Conservation (phyloP, 192 early-diverging fungal genomes). For the Lunasporangiospora selenospora region DNA sequence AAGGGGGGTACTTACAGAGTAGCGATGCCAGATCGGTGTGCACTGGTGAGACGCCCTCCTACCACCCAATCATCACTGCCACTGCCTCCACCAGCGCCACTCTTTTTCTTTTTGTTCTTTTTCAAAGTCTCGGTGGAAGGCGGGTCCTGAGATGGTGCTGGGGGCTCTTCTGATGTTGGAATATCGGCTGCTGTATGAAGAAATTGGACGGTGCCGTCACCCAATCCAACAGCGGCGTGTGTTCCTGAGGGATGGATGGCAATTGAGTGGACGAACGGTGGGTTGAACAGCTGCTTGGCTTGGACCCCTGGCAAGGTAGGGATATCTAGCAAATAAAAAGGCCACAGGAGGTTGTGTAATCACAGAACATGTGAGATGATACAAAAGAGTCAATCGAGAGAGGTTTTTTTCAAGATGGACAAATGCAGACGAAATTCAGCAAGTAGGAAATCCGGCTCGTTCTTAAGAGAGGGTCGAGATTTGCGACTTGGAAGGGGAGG, state of each 20-base stretch:
- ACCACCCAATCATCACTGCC: conserved; percentile 27
- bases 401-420: not conserved
- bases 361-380: not conserved
- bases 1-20: conserved; percentile 23
- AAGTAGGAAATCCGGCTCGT: too few species aligned
- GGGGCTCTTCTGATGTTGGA: conserved; percentile 7
- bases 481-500: too few species aligned
- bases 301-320: conserved; percentile 17
- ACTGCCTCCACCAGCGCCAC: not conserved
- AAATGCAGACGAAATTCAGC: too few species aligned
- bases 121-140: not conserved
- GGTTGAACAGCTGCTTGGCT: conserved; percentile 57
- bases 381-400: not conserved
- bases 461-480: too few species aligned
- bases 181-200: conserved; percentile 30
- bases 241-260: conserved; percentile 45
- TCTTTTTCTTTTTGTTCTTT: conserved; percentile 32
- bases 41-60: conserved; percentile 21
- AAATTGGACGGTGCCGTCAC: conserved; percentile 54
- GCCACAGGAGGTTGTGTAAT: not conserved
- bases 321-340: conserved; percentile 9
- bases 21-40: conserved; percentile 26
- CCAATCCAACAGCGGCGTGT: conserved; percentile 51
- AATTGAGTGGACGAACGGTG: conserved; percentile 61
- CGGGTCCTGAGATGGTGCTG: not conserved